Conservation (phyloP, 2,329 filamentous ascomycete species). For the Penicillium sp. region DNA sequence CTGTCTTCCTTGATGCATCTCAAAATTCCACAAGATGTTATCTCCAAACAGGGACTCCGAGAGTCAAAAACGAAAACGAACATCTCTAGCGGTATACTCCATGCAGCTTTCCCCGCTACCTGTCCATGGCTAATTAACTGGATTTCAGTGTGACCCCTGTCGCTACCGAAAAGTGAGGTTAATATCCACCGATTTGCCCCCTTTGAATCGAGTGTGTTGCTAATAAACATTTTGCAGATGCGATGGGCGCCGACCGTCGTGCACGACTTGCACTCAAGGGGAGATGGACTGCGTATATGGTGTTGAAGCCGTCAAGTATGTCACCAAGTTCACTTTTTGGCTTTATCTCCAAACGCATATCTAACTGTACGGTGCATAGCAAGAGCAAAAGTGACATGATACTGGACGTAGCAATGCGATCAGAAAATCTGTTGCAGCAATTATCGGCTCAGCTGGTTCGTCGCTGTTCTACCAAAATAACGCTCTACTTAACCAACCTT, state of each 20-base stretch:
- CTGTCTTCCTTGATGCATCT: background rate
- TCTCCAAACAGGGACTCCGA: slow-evolving; percentile 14
- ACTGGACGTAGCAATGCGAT: slow-evolving; percentile 54
- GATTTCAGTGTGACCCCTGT: slow-evolving; percentile 52
- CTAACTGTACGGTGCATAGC: slow-evolving; percentile 27
- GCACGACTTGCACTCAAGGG: slow-evolving; percentile 31
- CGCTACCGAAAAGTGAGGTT: slow-evolving; percentile 55
- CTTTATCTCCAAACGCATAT: background rate
- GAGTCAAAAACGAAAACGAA: slow-evolving; percentile 30
- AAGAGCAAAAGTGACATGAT: slow-evolving; percentile 59
- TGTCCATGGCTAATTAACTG: slow-evolving; percentile 7
- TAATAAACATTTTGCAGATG: slow-evolving; percentile 40
- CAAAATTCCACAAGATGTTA: slow-evolving; percentile 2
- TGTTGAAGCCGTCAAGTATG: slow-evolving; percentile 33
- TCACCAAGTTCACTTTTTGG: background rate
- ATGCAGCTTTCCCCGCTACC: background rate
- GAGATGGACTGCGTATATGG: slow-evolving; percentile 35
- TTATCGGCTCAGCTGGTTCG: slow-evolving; percentile 48
- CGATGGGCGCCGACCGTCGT: slow-evolving; percentile 52
- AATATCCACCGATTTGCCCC: background rate
- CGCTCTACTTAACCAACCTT: background rate
- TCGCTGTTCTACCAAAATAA: background rate
- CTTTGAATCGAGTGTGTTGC: background rate
- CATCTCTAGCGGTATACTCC: slow-evolving; percentile 31
- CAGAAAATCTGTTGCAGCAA: slow-evolving; percentile 53